Base-by-base conservation (phyloP, 2,329 filamentous ascomycete species). In the Byssoonygena ceratinophila region DNA sequence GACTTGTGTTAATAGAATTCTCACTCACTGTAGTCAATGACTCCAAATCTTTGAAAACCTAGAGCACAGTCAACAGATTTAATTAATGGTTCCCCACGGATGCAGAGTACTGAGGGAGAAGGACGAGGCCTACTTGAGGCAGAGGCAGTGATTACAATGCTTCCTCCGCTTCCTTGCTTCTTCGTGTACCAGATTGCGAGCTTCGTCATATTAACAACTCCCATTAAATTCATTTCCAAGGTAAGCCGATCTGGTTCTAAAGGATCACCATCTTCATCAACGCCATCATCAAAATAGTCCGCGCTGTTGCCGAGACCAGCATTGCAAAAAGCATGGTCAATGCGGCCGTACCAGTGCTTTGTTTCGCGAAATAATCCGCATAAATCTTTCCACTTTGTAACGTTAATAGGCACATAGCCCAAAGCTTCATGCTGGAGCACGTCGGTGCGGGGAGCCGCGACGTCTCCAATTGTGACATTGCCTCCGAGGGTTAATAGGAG, bases 111-210 rank as follows among this genome's bases (percentile, higher is more conserved):
- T 18, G 5, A 12, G 18, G 14, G 31, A 9, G 20, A 23, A 8
- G 8, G 18, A 7, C 18, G 16, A 25, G 9, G 40, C 44, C 23
- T 52, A 55, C 53, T 31, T 25, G 69, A 71, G 0, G 76, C 74
- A 3, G 79, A 81, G 2, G 71, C 72, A 44, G 71, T 77, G 41
- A 80, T 67, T 14, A 80, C 76, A 23, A 82, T 71, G 52, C 75
- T 78, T n/a, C 74, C 72, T n/a, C 72, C 68, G 41, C 67, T 61
- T 8, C 66, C 44, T 48, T 76, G 72, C 46, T 72, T 64, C 49
- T 76, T 73, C 61, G 82, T 66, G 56, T 77, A 73, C 59, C 76
- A 70, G 12, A 74, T 63, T 3, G 69, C 77, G 0, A 80, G 65
- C 0, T 69, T 70, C 7, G 67, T 63, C 0, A 77, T 79, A 58